These are phyloP conservation scores for Pythium scleroteichum DNA, from an alignment of 352 stramenopile species.

Conservation along the genomic window DNA sequence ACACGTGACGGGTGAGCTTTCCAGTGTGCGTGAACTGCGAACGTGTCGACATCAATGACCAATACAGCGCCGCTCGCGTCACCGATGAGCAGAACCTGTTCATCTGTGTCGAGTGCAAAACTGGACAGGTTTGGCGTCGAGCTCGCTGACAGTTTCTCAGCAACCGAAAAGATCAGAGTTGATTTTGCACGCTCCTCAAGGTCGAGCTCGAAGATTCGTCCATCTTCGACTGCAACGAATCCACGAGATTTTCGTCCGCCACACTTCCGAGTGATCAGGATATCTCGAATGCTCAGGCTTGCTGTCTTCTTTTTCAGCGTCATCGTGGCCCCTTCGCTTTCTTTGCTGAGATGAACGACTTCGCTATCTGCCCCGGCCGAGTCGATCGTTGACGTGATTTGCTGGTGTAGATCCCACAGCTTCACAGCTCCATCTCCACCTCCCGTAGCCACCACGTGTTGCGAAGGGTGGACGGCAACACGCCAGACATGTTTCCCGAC, in stretches of 20 bases:
- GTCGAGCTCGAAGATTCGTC: slow-evolving; percentile 50
- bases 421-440: slow-evolving; percentile 81
- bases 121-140: slow-evolving; percentile 26
- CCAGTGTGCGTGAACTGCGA: slow-evolving; percentile 40
- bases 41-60: slow-evolving; percentile 46
- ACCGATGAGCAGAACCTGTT: slow-evolving; percentile 55
- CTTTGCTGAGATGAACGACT: slow-evolving; percentile 10
- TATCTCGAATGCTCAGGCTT: slow-evolving; percentile 28
- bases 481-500: slow-evolving; percentile 79
- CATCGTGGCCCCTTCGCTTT: not conserved
- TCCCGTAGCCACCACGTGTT: slow-evolving; percentile 56
- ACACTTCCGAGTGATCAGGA: slow-evolving; percentile 15
- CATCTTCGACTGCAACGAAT: slow-evolving; percentile 69
- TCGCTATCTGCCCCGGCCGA: slow-evolving; percentile 12
- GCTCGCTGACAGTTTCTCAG: slow-evolving; percentile 11
- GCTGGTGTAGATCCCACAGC: slow-evolving; percentile 66
- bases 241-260: slow-evolving; percentile 19
- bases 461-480: slow-evolving; percentile 55
- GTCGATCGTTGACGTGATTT: slow-evolving; percentile 49
- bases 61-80: slow-evolving; percentile 49
- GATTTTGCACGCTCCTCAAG: slow-evolving; percentile 16
- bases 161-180: slow-evolving; percentile 9
- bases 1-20: slow-evolving; percentile 54
- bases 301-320: slow-evolving; percentile 25
- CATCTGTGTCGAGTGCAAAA: slow-evolving; percentile 30